Evolutionary conservation across 192 early-diverging fungal genomes (phyloP).

Genomic region (Lunasporangiospora selenospora): DNA sequence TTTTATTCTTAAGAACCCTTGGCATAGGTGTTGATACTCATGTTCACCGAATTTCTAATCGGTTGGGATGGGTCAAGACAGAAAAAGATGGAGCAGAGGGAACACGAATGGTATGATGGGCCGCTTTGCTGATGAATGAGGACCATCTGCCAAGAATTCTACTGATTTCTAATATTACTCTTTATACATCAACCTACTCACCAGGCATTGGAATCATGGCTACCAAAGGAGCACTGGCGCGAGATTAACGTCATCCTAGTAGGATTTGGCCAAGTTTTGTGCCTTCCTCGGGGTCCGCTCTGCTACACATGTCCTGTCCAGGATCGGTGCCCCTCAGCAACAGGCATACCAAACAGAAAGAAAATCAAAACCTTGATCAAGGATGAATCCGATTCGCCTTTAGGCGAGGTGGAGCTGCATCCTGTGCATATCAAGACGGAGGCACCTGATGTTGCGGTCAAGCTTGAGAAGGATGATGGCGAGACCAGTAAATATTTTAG

Average conservation of each 20-base stretch:
- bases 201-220: constrained; percentile 76
- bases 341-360: neutral
- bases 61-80: constrained; percentile 87
- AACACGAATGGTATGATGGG: constrained; percentile 65
- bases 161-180: neutral
- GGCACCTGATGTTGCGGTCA: neutral
- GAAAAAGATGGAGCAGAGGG: constrained; percentile 79
- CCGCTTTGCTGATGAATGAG: no score
- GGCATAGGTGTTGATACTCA: constrained; percentile 98
- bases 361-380: constrained; percentile 2
- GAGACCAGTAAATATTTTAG: neutral
- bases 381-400: constrained; percentile 4
- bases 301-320: constrained; percentile 85
- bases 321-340: constrained; percentile 64
- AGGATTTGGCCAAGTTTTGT: constrained; percentile 90
- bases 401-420: constrained; percentile 33
- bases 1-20: constrained; percentile 53
- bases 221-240: constrained; percentile 84
- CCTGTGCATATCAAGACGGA: constrained; percentile 4
- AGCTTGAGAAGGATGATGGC: constrained; percentile 2
- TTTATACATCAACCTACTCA: no score
- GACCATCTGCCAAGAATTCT: neutral
- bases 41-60: constrained; percentile 89
- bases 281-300: constrained; percentile 73
- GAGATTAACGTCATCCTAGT: constrained; percentile 91